Evolutionary conservation across 1,284 basidiomycete genomes (phyloP).

Genomic region (Sporisorium exsertum): DNA sequence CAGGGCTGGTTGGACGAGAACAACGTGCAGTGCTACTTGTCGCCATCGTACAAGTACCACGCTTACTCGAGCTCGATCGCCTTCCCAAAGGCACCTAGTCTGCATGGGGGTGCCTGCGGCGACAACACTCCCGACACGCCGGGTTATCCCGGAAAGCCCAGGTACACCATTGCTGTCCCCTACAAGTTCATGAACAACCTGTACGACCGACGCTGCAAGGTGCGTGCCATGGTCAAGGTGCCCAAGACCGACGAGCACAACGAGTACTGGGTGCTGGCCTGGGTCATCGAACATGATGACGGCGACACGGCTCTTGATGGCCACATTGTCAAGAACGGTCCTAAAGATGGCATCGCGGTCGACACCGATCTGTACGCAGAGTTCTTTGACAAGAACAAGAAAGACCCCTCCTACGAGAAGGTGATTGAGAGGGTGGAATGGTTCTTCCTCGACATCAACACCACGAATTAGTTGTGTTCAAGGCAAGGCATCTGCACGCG

Average conservation of each 20-base stretch:
- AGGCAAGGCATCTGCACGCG: slow-evolving; percentile 8
- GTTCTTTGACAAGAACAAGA: slow-evolving; percentile 29
- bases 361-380: slow-evolving; percentile 30
- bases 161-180: slow-evolving; percentile 27
- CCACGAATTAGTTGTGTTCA: slow-evolving; percentile 3
- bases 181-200: slow-evolving; percentile 48
- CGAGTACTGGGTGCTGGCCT: slow-evolving; percentile 34
- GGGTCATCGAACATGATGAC: slow-evolving; percentile 29
- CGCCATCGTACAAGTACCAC: slow-evolving; percentile 39
- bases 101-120: slow-evolving; percentile 19
- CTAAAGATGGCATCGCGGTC: slow-evolving; percentile 27
- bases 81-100: slow-evolving; percentile 5
- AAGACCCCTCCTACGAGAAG: slow-evolving; percentile 7
- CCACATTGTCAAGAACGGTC: slow-evolving; percentile 2
- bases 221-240: slow-evolving; percentile 45
- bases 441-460: slow-evolving; percentile 55
- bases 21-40: slow-evolving; percentile 36
- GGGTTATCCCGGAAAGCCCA: slow-evolving; percentile 24
- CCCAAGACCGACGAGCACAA: slow-evolving; percentile 35
- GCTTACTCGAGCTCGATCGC: slow-evolving; percentile 25
- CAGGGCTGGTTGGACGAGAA: slow-evolving; percentile 35
- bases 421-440: slow-evolving; percentile 18
- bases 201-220: slow-evolving; percentile 48
- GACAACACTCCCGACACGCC: slow-evolving; percentile 18
- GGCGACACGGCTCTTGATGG: slow-evolving; percentile 18